Evolutionary conservation across 768 basidiomycete species (phyloP), one percentile per base, ranked within the genome.

Genomic region (Astraeus odoratus): DNA sequence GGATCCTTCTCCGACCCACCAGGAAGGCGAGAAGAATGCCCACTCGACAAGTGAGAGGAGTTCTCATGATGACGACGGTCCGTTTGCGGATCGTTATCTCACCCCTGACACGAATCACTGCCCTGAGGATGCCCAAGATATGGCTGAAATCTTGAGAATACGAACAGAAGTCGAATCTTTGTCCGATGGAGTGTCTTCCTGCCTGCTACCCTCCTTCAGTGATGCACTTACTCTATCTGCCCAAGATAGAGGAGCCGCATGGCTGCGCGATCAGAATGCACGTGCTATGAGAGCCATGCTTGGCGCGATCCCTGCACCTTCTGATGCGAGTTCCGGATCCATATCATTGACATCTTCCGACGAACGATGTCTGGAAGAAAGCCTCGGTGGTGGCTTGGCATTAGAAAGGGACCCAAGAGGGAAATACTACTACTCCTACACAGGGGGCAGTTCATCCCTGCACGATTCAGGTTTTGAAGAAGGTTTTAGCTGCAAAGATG

Each of bases 231-330:
- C 75, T 19, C 50, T 67, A 22, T 67, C 71, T n/a, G 73, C 74
- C 5, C 73, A 72, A 44, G 80, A 84, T 57, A 77, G 86, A 8
- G 86, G 87, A 0, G 78, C 77, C 6, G 77, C 83, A 22, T 94
- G 91, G 91, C 61, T 95, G 35, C 75, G 77, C 27, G 89, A 93
- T 54, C 91, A 95, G 61, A 86, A 79, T 40, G 73, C 78, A 25
- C 76, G 86, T 10, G 72, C 75, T 0, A 72, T 81, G 40, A 75
- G 77, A 36, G 73, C 74, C 16, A 78, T 78, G 68, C 66, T 84
- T 6, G 83, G 83, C 15, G 59, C 64, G 29, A 62, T 63, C 10
- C 78, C 80, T 3, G 78, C 73, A 33, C 76, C 78, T 10, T 83
- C 82, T 2, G 73, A 73, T 37, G 71, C 75, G 2, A 81, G 83